Base-by-base conservation (phyloP, 257 asterid genomes). In the Fraxinus excelsior region DNA sequence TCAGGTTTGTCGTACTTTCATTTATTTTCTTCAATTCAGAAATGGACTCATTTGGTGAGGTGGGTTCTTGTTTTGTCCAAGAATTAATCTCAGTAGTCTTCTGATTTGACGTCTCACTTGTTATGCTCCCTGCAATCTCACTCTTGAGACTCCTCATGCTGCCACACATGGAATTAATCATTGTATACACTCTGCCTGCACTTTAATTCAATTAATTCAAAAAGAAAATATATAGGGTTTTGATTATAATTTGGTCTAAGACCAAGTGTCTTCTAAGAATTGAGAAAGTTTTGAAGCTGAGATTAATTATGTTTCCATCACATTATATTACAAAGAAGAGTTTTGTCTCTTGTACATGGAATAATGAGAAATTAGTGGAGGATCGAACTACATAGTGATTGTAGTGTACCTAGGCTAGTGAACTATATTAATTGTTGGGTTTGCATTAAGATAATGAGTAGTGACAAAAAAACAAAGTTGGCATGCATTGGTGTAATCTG, bases 71-170 rank as follows among this genome's bases (percentile, higher is more conserved):
- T 26, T 84, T 85, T 42, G 77, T 80, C 78, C 60, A 80, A 7
- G 85, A 82, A 60, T 40, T 74, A 35, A 78, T 78, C 76, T 82
- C 68, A 46, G 80, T 77, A 67, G 78, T 80, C 65, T 74, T 74
- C 6, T 80, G 68, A 80, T 78, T 84, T 8, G 80, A 79, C 79
- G 85, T 79, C 71, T 82, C 78, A 34, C 38, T 75, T 56, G 73
- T 73, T 49, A 75, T 69, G 72, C 71, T 74, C 49, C 75, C 77
- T 0, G 64, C 19, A 62, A 3, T 73, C 71, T 81, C 90, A 71
- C 75, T 81, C 34, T 80, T 86, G 51, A 80, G 25, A 64, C 78
- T 82, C 16, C 84, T 86, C 85, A 83, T 80, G 79, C 64, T 80
- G 64, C 82, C 73, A 75, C 84, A 67, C 34, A 49, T 5, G 60